Evolutionary conservation across 169 alveolate species (phyloP).

Genomic region (Sarcocystis neurona): DNA sequence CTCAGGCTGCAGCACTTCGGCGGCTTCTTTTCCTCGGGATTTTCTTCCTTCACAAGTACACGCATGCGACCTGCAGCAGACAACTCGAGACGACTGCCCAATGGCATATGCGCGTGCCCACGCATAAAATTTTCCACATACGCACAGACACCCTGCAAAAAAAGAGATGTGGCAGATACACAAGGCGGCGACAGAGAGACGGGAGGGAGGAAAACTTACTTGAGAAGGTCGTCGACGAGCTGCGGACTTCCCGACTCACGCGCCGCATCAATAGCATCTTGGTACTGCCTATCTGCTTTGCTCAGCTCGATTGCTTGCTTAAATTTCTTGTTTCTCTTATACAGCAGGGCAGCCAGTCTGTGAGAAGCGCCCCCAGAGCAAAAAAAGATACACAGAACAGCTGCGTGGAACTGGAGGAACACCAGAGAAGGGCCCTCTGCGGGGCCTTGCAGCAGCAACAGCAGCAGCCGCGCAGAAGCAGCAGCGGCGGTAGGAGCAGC

Average conservation of each 20-base stretch:
- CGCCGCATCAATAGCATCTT: constrained; percentile 76
- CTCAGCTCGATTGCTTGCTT: constrained; percentile 72
- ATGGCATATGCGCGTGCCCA: too few relatives aligned
- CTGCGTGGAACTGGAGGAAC: neutral
- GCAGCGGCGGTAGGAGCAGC: too few relatives aligned
- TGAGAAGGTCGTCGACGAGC: constrained; percentile 63
- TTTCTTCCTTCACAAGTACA: neutral
- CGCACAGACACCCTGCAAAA: too few relatives aligned
- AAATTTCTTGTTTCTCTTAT: constrained; percentile 73
- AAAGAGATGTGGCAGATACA: too few relatives aligned
- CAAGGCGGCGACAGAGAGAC: neutral
- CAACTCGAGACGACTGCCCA: too few relatives aligned
- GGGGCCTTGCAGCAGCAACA: too few relatives aligned
- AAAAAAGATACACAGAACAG: constrained; percentile 41
- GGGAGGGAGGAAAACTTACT: constrained; percentile 13
- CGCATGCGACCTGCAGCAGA: neutral
- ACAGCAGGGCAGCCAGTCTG: constrained; percentile 61
- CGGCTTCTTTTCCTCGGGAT: too few relatives aligned
- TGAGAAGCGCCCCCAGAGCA: neutral
- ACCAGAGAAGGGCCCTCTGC: too few relatives aligned
- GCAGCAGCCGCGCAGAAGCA: too few relatives aligned
- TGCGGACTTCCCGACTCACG: constrained; percentile 73
- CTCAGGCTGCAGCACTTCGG: too few relatives aligned
- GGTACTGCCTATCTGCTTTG: constrained; percentile 70
- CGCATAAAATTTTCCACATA: too few relatives aligned